phyloP scores from a whole-genome alignment of 306 rosid genomes.

The Abrus precatorius region DNA sequence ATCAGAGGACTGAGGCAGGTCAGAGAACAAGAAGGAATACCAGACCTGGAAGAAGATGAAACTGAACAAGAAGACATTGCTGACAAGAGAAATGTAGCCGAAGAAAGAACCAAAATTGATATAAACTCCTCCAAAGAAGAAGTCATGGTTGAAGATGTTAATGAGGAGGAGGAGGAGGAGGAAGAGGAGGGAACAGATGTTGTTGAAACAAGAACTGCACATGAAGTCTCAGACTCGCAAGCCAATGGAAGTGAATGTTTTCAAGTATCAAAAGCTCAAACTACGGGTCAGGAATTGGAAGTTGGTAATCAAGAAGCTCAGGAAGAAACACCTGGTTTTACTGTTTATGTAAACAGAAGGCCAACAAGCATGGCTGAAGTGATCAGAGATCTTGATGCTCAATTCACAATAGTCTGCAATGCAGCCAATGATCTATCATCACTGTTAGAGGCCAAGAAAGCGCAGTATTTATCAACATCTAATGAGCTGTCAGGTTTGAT shows the following conservation, averaged over 20 bases:
- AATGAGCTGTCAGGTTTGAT: constrained; percentile 79
- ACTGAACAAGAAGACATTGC: constrained; percentile 63
- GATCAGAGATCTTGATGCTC: constrained; percentile 79
- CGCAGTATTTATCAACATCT: constrained; percentile 59
- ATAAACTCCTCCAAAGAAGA: constrained; percentile 61
- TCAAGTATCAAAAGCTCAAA: constrained; percentile 67
- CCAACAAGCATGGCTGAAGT: constrained; percentile 92
- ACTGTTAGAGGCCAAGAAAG: constrained; percentile 77
- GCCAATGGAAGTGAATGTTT: constrained; percentile 50
- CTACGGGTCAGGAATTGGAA: constrained; percentile 62
- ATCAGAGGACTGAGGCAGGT: constrained; percentile 74
- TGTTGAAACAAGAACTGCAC: constrained; percentile 52
- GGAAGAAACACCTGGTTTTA: constrained; percentile 84
- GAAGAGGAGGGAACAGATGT: constrained; percentile 49
- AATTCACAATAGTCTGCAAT: constrained; percentile 71
- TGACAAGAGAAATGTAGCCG: constrained; percentile 54
- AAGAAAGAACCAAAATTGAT: constrained; percentile 58
- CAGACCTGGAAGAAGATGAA: constrained; percentile 84
- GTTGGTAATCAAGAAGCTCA: constrained; percentile 56
- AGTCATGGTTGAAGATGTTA: constrained; percentile 73
- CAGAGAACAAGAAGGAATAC: constrained; percentile 92
- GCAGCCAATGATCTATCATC: constrained; percentile 81
- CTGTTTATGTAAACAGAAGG: constrained; percentile 80
- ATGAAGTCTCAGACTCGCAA: constrained; percentile 47
- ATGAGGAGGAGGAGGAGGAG: constrained; percentile 62